Evolutionary conservation across 345 rosid genomes (phyloP).

Genomic region (Arabidopsis arenosa): DNA sequence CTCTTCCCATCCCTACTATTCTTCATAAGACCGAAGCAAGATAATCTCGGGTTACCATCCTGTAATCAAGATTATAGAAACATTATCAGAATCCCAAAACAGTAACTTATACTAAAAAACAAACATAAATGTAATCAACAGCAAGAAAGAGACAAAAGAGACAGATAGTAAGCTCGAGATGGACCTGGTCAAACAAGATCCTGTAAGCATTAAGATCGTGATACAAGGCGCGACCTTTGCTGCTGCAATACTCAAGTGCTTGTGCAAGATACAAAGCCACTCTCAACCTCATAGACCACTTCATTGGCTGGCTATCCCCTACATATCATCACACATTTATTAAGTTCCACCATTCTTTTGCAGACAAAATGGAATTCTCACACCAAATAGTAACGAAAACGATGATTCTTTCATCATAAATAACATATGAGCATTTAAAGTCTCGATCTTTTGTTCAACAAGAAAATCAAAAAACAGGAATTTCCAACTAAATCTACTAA

Average conservation of each 20-base stretch:
- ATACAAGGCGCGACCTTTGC: slow-evolving; percentile 78
- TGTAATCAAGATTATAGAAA: slow-evolving; percentile 41
- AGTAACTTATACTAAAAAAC: slow-evolving; percentile 3
- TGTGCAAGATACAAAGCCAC: slow-evolving; percentile 83
- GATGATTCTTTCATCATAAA: not conserved
- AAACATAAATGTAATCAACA: not conserved
- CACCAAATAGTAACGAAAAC: slow-evolving; percentile 4
- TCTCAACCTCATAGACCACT: slow-evolving; percentile 89
- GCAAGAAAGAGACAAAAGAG: not conserved
- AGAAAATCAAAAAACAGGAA: slow-evolving; percentile 25
- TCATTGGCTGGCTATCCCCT: slow-evolving; percentile 95
- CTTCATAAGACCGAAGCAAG: slow-evolving; percentile 91
- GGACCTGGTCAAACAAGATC: slow-evolving; percentile 79
- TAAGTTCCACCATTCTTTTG: not conserved
- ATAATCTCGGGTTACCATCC: slow-evolving; percentile 85
- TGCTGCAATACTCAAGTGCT: slow-evolving; percentile 80
- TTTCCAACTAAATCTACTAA: slow-evolving; percentile 5
- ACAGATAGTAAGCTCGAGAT: slow-evolving; percentile 16
- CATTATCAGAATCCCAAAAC: slow-evolving; percentile 18
- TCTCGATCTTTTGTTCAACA: slow-evolving; percentile 6
- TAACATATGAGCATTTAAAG: not conserved
- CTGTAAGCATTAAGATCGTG: slow-evolving; percentile 90
- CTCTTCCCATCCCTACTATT: slow-evolving; percentile 94
- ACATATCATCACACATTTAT: slow-evolving; percentile 26
- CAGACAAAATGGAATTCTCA: slow-evolving; percentile 2